A percentile compares a stretch with the other conserved stretches of the same genome.
Conservation (phyloP, 2,329 filamentous ascomycete species). For the Sporothrix pseudoabietina region DNA sequence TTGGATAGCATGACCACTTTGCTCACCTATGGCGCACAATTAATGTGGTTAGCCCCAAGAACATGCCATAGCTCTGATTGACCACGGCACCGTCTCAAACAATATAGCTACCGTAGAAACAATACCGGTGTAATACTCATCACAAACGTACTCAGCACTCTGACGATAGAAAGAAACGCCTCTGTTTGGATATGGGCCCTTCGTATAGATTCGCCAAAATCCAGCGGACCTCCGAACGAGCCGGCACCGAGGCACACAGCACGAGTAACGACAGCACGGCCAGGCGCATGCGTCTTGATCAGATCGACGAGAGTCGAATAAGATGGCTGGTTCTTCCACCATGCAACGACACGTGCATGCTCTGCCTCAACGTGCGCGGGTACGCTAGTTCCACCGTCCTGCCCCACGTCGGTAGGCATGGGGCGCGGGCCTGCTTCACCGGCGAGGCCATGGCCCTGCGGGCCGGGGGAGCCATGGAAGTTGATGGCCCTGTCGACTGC, state of each 20-base stretch:
- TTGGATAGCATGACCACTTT: constrained; percentile 41
- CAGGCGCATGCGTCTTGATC: constrained; percentile 38
- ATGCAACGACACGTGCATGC: constrained; percentile 34
- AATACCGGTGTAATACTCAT: neutral
- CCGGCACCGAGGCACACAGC: constrained; percentile 60
- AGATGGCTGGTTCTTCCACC: constrained; percentile 38
- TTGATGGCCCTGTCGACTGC: neutral
- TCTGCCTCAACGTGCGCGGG: constrained; percentile 36
- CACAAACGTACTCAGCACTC: constrained; percentile 45
- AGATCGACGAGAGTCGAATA: constrained; percentile 43
- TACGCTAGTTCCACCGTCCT: neutral
- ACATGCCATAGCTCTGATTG: neutral
- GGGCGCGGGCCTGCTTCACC: too few relatives aligned
- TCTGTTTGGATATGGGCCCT: constrained; percentile 56
- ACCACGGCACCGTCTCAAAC: neutral
- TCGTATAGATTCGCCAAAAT: constrained; percentile 49
- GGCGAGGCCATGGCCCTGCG: neutral
- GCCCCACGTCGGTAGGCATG: too few relatives aligned
- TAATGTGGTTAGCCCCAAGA: neutral
- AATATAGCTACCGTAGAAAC: neutral
- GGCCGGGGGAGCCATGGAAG: neutral
- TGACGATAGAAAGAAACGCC: constrained; percentile 54
- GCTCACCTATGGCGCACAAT: constrained; percentile 34
- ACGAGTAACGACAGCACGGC: constrained; percentile 39
- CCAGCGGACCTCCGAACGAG: constrained; percentile 56